Conservation (phyloP, 2,329 filamentous ascomycete genomes). For the Fusarium nisikadoi region DNA sequence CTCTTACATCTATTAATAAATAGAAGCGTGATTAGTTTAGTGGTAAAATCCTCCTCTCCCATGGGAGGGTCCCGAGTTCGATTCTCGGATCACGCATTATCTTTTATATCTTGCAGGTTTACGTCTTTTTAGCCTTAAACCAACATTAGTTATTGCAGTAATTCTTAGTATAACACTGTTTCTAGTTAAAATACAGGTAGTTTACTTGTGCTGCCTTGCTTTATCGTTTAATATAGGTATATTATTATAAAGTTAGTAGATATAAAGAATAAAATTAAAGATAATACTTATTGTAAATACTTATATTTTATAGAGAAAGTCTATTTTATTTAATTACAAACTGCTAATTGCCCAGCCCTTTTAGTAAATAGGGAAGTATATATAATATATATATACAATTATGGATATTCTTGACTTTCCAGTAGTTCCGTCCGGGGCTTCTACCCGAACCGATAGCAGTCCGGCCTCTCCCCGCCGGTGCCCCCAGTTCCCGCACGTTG, state of each 20-base stretch:
- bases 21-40: constrained; percentile 50
- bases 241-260: neutral
- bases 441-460: constrained; percentile 17
- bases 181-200: too few species aligned
- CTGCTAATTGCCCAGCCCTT: neutral
- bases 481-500: constrained; percentile 20
- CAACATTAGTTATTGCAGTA: too few species aligned
- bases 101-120: neutral
- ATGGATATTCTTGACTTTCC: neutral
- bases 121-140: neutral
- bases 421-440: neutral
- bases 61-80: constrained; percentile 52
- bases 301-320: neutral
- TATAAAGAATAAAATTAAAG: neutral
- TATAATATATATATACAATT: neutral
- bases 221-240: neutral
- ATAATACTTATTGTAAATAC: neutral
- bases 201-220: neutral
- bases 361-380: neutral
- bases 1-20: neutral
- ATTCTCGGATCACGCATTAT: constrained; percentile 49
- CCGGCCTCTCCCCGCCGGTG: constrained; percentile 11
- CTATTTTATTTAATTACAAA: neutral
- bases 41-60: constrained; percentile 55
- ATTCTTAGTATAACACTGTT: neutral